phyloP scores from a whole-genome alignment of 169 alveolate species.

The Babesia bovis region DNA sequence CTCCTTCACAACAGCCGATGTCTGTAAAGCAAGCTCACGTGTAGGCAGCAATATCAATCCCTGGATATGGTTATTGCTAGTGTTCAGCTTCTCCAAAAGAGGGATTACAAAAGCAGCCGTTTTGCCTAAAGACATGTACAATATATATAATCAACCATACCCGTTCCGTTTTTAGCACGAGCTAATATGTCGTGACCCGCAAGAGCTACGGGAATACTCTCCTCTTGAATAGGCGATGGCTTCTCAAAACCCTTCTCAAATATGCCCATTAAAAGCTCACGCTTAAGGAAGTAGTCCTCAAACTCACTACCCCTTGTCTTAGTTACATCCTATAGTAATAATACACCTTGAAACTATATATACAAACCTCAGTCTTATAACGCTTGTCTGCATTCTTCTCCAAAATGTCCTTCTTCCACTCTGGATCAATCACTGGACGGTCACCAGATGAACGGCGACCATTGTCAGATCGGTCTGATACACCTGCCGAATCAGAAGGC shows the following conservation, averaged over 20 bases:
- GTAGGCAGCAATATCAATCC: constrained; percentile 95
- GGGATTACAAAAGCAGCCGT: constrained; percentile 99
- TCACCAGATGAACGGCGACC: neutral
- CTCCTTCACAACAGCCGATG: constrained; percentile 93
- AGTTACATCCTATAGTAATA: constrained; percentile 91
- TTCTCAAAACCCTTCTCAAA: constrained; percentile 97
- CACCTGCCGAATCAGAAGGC: constrained; percentile 6
- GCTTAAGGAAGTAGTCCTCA: constrained; percentile 94
- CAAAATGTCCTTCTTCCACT: constrained; percentile 63
- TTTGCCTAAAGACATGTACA: constrained; percentile 73
- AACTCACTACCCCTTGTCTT: constrained; percentile 96
- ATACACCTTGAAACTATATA: constrained; percentile 47
- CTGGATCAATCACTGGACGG: constrained; percentile 47
- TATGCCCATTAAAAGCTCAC: constrained; percentile 95
- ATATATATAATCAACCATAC: constrained; percentile 48
- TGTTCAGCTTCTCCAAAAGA: constrained; percentile 84
- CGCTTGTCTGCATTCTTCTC: constrained; percentile 67
- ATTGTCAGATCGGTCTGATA: neutral
- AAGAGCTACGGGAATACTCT: constrained; percentile 95
- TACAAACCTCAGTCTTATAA: constrained; percentile 61
- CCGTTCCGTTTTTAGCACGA: constrained; percentile 99
- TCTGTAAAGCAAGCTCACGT: constrained; percentile 95
- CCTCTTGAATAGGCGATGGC: constrained; percentile 99
- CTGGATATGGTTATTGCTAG: constrained; percentile 72
- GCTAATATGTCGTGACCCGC: constrained; percentile 96